Percentiles rank a stretch among this genome's conserved stretches.
Evolutionary conservation across 129 eudicot species (phyloP).

Genomic region (Flaveria ramosissima): DNA sequence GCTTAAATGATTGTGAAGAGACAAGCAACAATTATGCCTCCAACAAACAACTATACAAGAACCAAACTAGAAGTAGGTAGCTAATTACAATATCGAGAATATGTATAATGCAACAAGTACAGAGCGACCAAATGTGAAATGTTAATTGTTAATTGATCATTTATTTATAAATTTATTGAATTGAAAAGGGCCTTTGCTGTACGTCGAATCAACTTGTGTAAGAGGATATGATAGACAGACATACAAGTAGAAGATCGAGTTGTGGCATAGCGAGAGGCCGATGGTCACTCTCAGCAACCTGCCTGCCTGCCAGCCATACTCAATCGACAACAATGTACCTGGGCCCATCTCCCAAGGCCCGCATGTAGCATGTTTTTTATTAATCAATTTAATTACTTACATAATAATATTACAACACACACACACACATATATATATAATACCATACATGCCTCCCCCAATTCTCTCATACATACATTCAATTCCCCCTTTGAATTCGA

Average conservation of each 20-base stretch:
- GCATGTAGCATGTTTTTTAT: no score
- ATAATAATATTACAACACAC: no score
- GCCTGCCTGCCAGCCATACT: no score
- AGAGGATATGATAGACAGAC: neutral
- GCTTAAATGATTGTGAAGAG: constrained; percentile 17
- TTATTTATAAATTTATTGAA: neutral
- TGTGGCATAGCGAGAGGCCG: neutral
- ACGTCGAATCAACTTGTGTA: no score
- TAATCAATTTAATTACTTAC: no score
- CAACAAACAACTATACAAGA: neutral
- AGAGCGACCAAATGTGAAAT: neutral
- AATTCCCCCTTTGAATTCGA: no score
- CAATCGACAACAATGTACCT: neutral
- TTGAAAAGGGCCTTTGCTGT: neutral
- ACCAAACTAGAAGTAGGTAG: no score
- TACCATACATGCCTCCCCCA: neutral
- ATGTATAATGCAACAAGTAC: no score
- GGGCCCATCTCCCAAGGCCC: neutral
- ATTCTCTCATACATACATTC: neutral
- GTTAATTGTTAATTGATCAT: neutral
- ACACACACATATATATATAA: neutral
- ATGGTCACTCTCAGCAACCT: neutral
- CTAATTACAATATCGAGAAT: no score
- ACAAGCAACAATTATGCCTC: constrained; percentile 14
- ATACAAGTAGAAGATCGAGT: neutral